Base-by-base conservation (phyloP, 768 basidiomycete genomes). In the Phanerodontia chrysosporium region DNA sequence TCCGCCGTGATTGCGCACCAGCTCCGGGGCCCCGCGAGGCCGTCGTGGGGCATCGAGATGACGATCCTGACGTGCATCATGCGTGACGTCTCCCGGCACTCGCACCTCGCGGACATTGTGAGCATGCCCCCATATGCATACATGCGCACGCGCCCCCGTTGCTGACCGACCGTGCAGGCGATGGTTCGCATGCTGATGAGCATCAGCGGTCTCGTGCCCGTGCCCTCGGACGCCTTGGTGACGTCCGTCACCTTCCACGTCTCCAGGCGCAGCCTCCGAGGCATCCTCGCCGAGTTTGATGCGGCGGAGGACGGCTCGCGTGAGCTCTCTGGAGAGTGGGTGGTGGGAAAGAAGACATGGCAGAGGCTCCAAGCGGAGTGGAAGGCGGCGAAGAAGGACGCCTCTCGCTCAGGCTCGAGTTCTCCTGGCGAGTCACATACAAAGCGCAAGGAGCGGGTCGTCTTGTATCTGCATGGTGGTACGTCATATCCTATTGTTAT, bases 401-500 rank as follows among this genome's bases (percentile, higher is more conserved):
- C 32, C 14, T 42, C 4, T 7, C 21, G 13, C 10, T 7, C 52
- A 12, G 22, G 45, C 64, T 63, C 59, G 48, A 45, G 46, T 24
- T 24, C 46, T 59, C 54, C 35, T 29, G 21, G 29, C 39, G 27
- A 25, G 24, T 56, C 48, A 2, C 65, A 66, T 24, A 75, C 74
- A 65, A 80, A 75, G 61, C 82, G 74, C 49, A 80, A 83, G 64
- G 90, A 96, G 59, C 80, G 89, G 51, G 87, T 98, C 28, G 84
- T 97, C n/a, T 80, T 97, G 8, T 98, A 94, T 67, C 80, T 98
- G 10, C 96, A 98, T 68, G 96, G 95, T 55, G 95, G 95, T 89
- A 62, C 67, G 82, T 72, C 21, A 4, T n/a, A 14, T 29, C 14
- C n/a, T 32, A 6, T 21, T 16, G 22, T 14, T 4, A 32, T 29